Evolutionary conservation across 768 basidiomycete species (phyloP).

Genomic region (Phanerochaete sordida): DNA sequence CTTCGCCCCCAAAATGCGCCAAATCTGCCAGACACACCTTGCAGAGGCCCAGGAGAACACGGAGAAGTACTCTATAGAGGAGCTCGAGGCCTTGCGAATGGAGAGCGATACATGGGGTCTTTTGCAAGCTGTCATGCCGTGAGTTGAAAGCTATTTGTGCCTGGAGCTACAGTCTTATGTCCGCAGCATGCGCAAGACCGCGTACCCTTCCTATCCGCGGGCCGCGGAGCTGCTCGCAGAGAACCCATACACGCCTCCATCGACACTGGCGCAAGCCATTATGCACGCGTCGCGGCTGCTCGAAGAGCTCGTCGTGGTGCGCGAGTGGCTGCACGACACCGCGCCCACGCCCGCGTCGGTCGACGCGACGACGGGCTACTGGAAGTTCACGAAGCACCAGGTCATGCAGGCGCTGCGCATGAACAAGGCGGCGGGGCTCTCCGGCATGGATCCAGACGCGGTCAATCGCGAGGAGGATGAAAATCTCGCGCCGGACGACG

Average conservation of each 20-base stretch:
- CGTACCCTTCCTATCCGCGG: slow-evolving; percentile 41
- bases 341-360: slow-evolving; percentile 56
- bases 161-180: neutral
- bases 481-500: slow-evolving; percentile 71
- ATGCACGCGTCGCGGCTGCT: slow-evolving; percentile 66
- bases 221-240: slow-evolving; percentile 54
- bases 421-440: slow-evolving; percentile 45
- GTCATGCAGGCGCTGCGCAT: slow-evolving; percentile 62
- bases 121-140: slow-evolving; percentile 76
- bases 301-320: slow-evolving; percentile 72
- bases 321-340: slow-evolving; percentile 86
- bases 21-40: slow-evolving; percentile 52
- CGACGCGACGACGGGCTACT: slow-evolving; percentile 79
- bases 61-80: slow-evolving; percentile 40
- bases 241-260: slow-evolving; percentile 82
- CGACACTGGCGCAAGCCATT: slow-evolving; percentile 70
- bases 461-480: slow-evolving; percentile 55
- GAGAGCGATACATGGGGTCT: slow-evolving; percentile 84
- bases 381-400: slow-evolving; percentile 76
- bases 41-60: slow-evolving; percentile 45
- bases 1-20: slow-evolving; percentile 62
- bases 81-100: slow-evolving; percentile 60
- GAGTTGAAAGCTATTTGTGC: too few species aligned
- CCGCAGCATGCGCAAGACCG: slow-evolving; percentile 65
- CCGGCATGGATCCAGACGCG: slow-evolving; percentile 81